phyloP scores from a whole-genome alignment of 148 eudicot species.

The Spergularia bocconei region DNA sequence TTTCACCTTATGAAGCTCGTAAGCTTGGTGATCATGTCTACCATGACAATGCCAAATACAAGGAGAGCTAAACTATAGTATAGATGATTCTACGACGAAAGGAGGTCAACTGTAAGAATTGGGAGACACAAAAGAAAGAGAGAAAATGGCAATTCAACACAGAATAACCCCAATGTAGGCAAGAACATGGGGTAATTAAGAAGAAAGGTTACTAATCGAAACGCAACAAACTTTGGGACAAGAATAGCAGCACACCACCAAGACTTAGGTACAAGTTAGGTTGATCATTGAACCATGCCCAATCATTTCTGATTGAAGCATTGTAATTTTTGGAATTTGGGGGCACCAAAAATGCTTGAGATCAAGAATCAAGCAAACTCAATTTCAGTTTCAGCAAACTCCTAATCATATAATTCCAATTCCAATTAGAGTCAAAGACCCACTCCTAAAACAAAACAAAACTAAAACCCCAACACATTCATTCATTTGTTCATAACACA shows the following conservation, averaged over 20 bases:
- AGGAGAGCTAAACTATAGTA: constrained; percentile 5
- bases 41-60: constrained; percentile 4
- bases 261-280: constrained; percentile 7
- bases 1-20: background rate
- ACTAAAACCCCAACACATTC: background rate
- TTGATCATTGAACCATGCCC: constrained; percentile 14
- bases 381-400: too few relatives aligned
- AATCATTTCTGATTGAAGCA: constrained; percentile 8
- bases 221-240: background rate
- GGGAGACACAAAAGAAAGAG: background rate
- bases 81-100: background rate
- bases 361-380: constrained; percentile 10
- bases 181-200: background rate
- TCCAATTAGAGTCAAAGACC: constrained; percentile 28
- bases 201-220: background rate
- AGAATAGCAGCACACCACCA: constrained; percentile 6
- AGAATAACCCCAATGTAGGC: background rate
- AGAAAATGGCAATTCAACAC: background rate
- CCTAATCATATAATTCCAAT: constrained; percentile 10
- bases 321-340: constrained; percentile 7
- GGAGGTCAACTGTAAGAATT: background rate
- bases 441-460: background rate
- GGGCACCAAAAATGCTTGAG: constrained; percentile 12
- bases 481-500: constrained; percentile 21
- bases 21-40: constrained; percentile 1